Conservation (phyloP, 2,329 filamentous ascomycete genomes). For the Colletotrichum musicola region DNA sequence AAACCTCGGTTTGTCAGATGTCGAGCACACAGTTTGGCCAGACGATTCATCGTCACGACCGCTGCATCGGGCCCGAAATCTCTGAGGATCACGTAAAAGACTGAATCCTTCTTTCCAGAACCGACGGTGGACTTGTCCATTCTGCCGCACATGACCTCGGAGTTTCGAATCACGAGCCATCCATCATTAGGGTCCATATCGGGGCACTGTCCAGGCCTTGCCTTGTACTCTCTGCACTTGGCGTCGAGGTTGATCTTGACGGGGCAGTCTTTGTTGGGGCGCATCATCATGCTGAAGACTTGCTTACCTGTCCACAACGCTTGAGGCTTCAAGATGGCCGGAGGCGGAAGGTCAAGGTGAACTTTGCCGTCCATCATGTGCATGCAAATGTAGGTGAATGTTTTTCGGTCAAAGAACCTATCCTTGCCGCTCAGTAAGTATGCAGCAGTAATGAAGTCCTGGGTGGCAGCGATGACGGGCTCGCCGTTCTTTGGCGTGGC, state of each 20-base stretch:
- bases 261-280: conserved; percentile 85
- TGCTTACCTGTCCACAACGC: conserved; percentile 97
- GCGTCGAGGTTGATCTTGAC: conserved; percentile 94
- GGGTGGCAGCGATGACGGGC: conserved; percentile 98
- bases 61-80: conserved; percentile 94
- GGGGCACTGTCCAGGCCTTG: conserved; percentile 67
- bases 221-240: conserved; percentile 85
- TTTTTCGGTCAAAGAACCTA: conserved; percentile 88
- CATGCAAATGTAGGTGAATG: conserved; percentile 90
- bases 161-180: conserved; percentile 94
- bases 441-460: conserved; percentile 98
- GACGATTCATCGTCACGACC: conserved; percentile 90
- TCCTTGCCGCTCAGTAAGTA: conserved; percentile 94
- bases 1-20: conserved; percentile 93
- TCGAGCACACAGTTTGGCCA: conserved; percentile 90
- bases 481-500: conserved; percentile 97
- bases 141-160: conserved; percentile 94
- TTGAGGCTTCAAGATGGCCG: conserved; percentile 86
- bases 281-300: conserved; percentile 91
- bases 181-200: conserved; percentile 89
- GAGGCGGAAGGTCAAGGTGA: conserved; percentile 86
- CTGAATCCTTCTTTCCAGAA: conserved; percentile 95
- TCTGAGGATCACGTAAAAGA: conserved; percentile 96
- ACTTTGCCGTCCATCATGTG: conserved; percentile 91
- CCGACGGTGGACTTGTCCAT: conserved; percentile 99